phyloP scores from a whole-genome alignment of 768 basidiomycete species.

The Mycena maculata region DNA sequence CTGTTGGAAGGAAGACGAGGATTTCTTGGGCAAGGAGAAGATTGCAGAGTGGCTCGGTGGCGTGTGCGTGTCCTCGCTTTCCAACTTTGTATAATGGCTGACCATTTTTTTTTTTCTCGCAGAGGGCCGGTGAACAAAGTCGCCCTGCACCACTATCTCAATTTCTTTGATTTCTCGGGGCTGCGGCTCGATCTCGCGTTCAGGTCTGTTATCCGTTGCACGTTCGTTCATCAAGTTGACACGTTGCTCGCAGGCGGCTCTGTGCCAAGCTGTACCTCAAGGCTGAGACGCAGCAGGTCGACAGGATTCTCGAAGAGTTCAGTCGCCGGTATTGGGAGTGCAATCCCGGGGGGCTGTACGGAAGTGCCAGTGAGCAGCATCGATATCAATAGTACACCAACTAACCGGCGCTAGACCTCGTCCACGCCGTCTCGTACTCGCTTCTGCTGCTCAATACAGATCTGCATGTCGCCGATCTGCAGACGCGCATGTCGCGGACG shows the following conservation, averaged over 20 bases:
- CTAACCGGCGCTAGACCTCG: constrained; percentile 68
- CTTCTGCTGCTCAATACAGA: constrained; percentile 96
- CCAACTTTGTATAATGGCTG: not conserved
- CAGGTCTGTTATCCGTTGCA: constrained; percentile 60
- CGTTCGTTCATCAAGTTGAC: constrained; percentile 7
- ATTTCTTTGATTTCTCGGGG: constrained; percentile 88
- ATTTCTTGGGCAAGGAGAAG: constrained; percentile 87
- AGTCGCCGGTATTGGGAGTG: constrained; percentile 92
- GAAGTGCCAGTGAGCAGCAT: constrained; percentile 77
- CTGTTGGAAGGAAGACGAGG: constrained; percentile 90
- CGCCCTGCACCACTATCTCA: constrained; percentile 84
- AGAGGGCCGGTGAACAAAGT: constrained; percentile 83
- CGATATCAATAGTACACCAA: too few relatives aligned
- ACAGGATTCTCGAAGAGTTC: constrained; percentile 94
- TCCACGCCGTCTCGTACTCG: constrained; percentile 96
- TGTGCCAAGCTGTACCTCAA: constrained; percentile 94
- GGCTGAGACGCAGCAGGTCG: constrained; percentile 97
- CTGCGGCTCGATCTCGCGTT: constrained; percentile 91
- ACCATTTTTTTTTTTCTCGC: constrained; percentile 13
- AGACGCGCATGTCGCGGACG: constrained; percentile 87
- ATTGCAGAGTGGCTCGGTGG: constrained; percentile 98
- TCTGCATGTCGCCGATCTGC: constrained; percentile 92
- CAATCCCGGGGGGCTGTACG: constrained; percentile 84
- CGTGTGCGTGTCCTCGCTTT: constrained; percentile 67
- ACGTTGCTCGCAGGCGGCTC: constrained; percentile 65